Percentiles rank a stretch among this genome's conserved stretches.
Conservation (phyloP, 2,329 filamentous ascomycete genomes). For the Zymoseptoria passerinii region DNA sequence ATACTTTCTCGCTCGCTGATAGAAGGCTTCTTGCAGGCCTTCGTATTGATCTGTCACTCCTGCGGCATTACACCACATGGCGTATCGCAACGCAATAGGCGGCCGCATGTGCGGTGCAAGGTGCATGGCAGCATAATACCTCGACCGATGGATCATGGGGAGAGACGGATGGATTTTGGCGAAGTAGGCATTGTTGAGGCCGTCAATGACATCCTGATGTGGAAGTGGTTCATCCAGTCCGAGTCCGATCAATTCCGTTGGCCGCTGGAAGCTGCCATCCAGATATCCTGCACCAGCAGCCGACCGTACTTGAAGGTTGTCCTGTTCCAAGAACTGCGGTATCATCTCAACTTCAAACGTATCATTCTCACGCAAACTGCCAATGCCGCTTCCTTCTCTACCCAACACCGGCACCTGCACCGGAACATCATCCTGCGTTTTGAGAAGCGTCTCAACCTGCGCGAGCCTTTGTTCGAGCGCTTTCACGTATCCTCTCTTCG, state of each 20-base stretch:
- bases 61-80: constrained; percentile 92
- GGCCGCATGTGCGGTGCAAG: constrained; percentile 79
- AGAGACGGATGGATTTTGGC: constrained; percentile 78
- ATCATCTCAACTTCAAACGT: constrained; percentile 4
- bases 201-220: constrained; percentile 70
- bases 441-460: constrained; percentile 85
- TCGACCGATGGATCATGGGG: constrained; percentile 81
- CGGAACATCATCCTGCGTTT: constrained; percentile 50
- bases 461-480: constrained; percentile 76
- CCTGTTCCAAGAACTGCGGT: constrained; percentile 8
- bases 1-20: constrained; percentile 82
- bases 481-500: constrained; percentile 91
- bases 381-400: constrained; percentile 1
- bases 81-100: constrained; percentile 81
- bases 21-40: constrained; percentile 77
- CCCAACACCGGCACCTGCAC: not conserved
- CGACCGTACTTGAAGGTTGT: not conserved
- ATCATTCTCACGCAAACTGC: not conserved
- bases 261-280: constrained; percentile 38
- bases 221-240: constrained; percentile 78
- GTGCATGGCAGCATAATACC: constrained; percentile 83
- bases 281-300: not conserved
- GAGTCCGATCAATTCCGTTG: constrained; percentile 78
- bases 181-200: constrained; percentile 82
- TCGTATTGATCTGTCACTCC: constrained; percentile 74